Percentiles rank a stretch among this genome's conserved stretches.
Evolutionary conservation across 225 moss, liverwort and hornwort species (phyloP).

Genomic region (Pseudisothecium myosuroides): DNA sequence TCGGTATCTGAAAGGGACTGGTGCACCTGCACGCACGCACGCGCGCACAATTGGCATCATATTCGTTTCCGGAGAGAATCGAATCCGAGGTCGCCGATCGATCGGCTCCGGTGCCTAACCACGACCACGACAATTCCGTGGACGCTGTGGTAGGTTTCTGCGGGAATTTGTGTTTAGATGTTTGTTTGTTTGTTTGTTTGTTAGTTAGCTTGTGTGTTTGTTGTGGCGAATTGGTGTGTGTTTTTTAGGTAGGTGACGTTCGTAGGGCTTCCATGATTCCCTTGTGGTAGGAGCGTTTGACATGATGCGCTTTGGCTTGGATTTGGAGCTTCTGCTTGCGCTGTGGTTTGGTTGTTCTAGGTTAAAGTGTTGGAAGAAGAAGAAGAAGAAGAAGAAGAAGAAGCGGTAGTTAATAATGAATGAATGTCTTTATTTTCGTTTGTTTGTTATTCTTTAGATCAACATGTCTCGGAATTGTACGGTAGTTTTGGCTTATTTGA

Average conservation of each 20-base stretch:
- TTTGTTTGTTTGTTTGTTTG: not conserved
- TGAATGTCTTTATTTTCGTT: not conserved
- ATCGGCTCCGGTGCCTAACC: not conserved
- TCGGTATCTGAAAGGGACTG: not conserved
- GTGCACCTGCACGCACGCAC: not conserved
- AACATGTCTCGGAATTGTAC: slow-evolving; percentile 2
- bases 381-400: not conserved
- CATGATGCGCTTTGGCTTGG: not conserved
- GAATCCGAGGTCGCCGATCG: not conserved
- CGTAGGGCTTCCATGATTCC: not conserved
- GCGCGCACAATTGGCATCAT: not conserved
- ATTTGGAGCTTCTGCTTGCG: not conserved
- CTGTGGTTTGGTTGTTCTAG: not conserved
- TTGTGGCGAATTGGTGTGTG: not conserved
- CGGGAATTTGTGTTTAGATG: not conserved
- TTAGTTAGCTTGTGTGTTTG: not conserved
- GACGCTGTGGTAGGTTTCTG: slow-evolving; percentile 13
- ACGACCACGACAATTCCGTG: slow-evolving; percentile 10
- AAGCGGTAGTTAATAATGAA: not conserved
- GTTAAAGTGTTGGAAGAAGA: not conserved
- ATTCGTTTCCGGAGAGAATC: not conserved
- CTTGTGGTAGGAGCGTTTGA: not conserved
- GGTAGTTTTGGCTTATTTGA: not conserved
- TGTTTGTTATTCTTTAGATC: not conserved
- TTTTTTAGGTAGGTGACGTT: slow-evolving; percentile 7